Evolutionary conservation across 2,329 filamentous ascomycete species (phyloP).

Genomic region (Diaporthe vaccinii): DNA sequence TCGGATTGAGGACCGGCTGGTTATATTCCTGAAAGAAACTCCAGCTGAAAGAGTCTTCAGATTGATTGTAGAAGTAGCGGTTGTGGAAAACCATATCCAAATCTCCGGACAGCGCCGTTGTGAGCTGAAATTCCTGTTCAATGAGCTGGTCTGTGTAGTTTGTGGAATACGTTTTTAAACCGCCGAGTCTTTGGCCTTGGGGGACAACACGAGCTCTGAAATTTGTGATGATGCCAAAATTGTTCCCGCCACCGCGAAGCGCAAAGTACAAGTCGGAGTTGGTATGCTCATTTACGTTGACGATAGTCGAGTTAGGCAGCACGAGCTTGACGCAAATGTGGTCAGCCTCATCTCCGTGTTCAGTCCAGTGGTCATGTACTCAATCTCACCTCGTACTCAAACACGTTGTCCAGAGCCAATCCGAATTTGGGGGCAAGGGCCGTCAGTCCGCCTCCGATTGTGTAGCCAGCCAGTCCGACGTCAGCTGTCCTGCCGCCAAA

Average conservation of each 20-base stretch:
- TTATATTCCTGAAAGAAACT: constrained; percentile 8
- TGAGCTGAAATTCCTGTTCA: constrained; percentile 1
- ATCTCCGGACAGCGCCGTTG: neutral
- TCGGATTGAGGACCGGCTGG: neutral
- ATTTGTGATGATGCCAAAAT: neutral
- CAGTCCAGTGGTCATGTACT: neutral
- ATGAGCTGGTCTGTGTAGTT: constrained; percentile 15
- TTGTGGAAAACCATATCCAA: constrained; percentile 5
- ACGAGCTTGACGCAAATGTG: neutral
- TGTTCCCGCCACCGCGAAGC: constrained; percentile 8
- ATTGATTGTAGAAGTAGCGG: neutral
- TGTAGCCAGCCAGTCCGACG: constrained; percentile 8
- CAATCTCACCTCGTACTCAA: neutral
- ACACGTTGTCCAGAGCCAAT: constrained; percentile 12
- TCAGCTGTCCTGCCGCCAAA: constrained; percentile 11
- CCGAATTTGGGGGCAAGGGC: constrained; percentile 5
- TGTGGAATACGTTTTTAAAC: neutral
- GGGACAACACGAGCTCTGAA: constrained; percentile 5
- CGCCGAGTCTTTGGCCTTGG: constrained; percentile 6
- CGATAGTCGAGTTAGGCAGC: constrained; percentile 1
- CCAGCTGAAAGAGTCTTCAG: neutral
- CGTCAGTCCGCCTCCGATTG: constrained; percentile 5
- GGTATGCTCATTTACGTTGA: neutral
- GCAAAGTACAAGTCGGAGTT: constrained; percentile 9
- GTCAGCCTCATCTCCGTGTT: neutral